Base-by-base conservation (phyloP, 495 filamentous ascomycete species). In the Patellaria atrata region DNA sequence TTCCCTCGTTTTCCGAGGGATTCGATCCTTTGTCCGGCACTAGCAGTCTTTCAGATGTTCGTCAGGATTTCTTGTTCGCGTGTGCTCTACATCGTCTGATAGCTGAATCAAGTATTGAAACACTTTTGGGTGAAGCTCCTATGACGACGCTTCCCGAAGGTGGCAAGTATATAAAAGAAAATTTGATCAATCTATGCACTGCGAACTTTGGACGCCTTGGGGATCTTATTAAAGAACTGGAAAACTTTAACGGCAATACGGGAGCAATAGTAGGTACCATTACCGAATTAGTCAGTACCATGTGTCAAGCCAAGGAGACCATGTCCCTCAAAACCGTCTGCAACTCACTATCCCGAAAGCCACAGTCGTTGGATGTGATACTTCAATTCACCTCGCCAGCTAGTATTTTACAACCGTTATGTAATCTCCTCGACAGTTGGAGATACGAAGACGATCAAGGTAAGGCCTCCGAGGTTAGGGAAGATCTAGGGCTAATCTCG, bases 211-310 rank as follows among this genome's bases (percentile, higher is more conserved):
- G 79, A 35, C 69, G 68, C 19, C 70, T 80, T 0, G 79, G 84
- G 43, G 71, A 73, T 38, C 62, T 92, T 20, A 71, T 93, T 18
- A 58, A 57, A 8, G 82, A 93, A 47, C 65, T 96, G 37, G 85
- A 93, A 41, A 77, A 75, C n/a, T 82, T 92, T 67, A 83, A 93
- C 50, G 89, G 89, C 0, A 96, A 97, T 57, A 81, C 83, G 1
- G 89, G 82, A 13, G 85, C 87, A 2, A 83, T 89, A 19, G 82
- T 80, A 16, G 72, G 72, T 27, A 82, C 85, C 5, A 63, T 96
- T 12, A 71, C 77, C 20, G 82, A 94, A 62, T 79, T 84, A 58
- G n/a, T n/a, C n/a, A 27, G 38, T 13, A 21, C 4, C 11, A 3
- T 34, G 4, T 1, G 5, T 33, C 14, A 33, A 4, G 76, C 75